A percentile compares a stretch with the other conserved stretches of the same genome.
Conservation (phyloP, 169 alveolate species). For the Perkinsus chesapeaki region DNA sequence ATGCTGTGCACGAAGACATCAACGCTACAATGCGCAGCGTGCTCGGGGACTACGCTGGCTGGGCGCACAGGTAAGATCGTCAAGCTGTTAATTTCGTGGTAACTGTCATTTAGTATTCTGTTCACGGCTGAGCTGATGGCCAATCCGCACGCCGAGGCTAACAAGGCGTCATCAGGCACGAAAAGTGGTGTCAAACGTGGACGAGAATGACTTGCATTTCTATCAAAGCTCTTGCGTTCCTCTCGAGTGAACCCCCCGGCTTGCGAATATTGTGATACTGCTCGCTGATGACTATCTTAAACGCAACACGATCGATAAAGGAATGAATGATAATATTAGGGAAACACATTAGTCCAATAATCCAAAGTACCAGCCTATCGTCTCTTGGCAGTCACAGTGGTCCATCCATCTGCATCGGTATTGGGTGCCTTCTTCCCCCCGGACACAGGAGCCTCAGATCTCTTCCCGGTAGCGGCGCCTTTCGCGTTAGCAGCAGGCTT, state of each 20-base stretch:
- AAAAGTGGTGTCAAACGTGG: not conserved
- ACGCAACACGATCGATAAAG: not conserved
- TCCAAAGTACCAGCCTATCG: not conserved
- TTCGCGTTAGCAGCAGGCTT: not conserved
- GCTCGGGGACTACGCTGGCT: not conserved
- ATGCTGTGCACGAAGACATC: not conserved
- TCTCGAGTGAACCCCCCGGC: not conserved
- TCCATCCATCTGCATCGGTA: not conserved
- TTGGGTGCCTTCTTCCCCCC: not conserved
- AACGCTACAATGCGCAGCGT: not conserved
- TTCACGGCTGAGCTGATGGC: not conserved
- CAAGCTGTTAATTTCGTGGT: not conserved
- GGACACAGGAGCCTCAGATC: not conserved
- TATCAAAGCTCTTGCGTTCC: not conserved
- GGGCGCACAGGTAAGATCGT: not conserved
- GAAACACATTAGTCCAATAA: not conserved
- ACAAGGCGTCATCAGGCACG: not conserved
- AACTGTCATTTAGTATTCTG: not conserved
- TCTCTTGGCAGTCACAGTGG: not conserved
- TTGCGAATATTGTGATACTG: not conserved
- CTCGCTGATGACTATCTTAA: not conserved
- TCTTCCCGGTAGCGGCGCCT: not conserved
- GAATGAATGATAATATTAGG: not conserved
- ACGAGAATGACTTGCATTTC: not conserved
- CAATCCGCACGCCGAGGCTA: not conserved